A percentile compares a stretch with the other conserved stretches of the same genome.
Evolutionary conservation across 805 yeast species (phyloP).

Genomic region (Maudiozyma saulgeensis): DNA sequence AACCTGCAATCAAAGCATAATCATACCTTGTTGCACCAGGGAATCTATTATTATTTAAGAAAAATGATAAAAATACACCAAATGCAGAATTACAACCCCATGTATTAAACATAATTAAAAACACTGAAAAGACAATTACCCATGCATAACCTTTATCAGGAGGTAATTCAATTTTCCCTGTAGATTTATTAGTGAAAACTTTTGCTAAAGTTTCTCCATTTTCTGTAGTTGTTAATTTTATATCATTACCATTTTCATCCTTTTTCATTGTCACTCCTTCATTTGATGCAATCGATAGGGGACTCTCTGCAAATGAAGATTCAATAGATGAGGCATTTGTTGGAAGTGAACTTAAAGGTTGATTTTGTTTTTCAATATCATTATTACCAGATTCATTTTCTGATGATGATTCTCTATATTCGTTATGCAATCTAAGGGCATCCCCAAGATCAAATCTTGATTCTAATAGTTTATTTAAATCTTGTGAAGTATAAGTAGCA

Average conservation of each 20-base stretch:
- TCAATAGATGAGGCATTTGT: neutral
- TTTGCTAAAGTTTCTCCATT: constrained; percentile 13
- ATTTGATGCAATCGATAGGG: neutral
- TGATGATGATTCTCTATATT: neutral
- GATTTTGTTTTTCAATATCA: neutral
- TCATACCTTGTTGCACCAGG: constrained; percentile 48
- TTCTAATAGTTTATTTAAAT: constrained; percentile 15
- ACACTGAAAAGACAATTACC: constrained; percentile 46
- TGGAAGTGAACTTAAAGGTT: neutral
- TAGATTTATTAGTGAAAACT: constrained; percentile 30
- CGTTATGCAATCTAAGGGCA: constrained; percentile 17
- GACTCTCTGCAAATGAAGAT: neutral
- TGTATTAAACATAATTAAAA: constrained; percentile 44
- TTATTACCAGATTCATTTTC: neutral
- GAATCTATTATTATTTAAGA: constrained; percentile 41
- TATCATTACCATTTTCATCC: neutral
- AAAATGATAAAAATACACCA: constrained; percentile 53
- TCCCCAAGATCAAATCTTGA: constrained; percentile 24
- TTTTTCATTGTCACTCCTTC: neutral
- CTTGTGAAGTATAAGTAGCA: constrained; percentile 1
- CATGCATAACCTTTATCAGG: constrained; percentile 68
- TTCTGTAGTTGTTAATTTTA: neutral
- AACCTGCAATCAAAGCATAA: constrained; percentile 60
- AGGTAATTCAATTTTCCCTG: constrained; percentile 31
- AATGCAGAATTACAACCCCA: constrained; percentile 69